Base-by-base conservation (phyloP, 805 yeast genomes). In the Spathaspora arborariae region DNA sequence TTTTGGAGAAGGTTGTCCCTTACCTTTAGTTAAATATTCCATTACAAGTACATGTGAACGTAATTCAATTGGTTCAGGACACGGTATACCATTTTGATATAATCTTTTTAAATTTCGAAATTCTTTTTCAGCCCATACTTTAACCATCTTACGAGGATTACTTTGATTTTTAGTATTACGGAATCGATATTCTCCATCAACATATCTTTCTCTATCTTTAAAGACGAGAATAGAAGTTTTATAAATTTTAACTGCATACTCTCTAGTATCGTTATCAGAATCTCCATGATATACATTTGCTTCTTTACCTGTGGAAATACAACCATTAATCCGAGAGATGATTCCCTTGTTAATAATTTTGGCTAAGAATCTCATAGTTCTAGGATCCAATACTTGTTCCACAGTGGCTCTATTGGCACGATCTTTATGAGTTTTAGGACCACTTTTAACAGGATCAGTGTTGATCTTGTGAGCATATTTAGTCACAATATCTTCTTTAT, bases 91-190 rank as follows among this genome's bases (percentile, higher is more conserved):
- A 47, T 82, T 77, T 40, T 76, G 62, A 62, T 85, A 71, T 18
- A 94, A 74, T 59, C 99, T 78, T 63, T 88, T 92, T 64, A 94
- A 74, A 62, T 94, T 94, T 46, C 99, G 71, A 55, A 91, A 92
- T 68, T 94, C 99, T 61, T 94, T 94, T 63, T 94, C 99, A 0
- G 99, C 98, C 99, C 99, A 94, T 20, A 91, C 78, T 64, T 88
- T 89, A 51, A 94, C 96, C 97, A 94, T 92, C 61, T 92, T 92
- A 59, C 99, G 77, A 8, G 98, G 98, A 60, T 94, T 94, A 54
- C 90, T 89, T 57, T 88, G 90, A 47, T 77, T 79, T 56, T 92
- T 88, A 5, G 88, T 77, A 60, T 88, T 86, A 59, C 97, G 73
- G 68, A 94, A 94, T 46, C 99, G 73, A 65, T 81, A 92, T 68